Evolutionary conservation across 2,329 filamentous ascomycete genomes (phyloP), one percentile per base, ranked within the genome.

Genomic region (Neonectria faginata): DNA sequence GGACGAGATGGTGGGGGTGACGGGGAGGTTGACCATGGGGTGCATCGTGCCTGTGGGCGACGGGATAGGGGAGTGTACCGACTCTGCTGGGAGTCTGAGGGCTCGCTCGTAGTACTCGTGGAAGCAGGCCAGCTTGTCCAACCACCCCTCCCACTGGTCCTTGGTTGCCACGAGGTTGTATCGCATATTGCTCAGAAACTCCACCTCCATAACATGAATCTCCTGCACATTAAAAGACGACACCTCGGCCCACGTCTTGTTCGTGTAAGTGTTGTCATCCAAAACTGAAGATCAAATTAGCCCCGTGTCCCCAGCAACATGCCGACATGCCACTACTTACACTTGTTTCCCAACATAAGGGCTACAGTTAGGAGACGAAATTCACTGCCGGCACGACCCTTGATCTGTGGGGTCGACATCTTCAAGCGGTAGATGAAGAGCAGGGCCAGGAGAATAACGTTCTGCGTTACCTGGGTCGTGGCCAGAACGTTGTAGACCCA

Each of bases 191-290:
- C 95, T 97, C 67, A 99, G 84, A 74, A 99, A 99, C 78, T 99
- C 96, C n/a, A 99, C 96, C 78, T 99, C 96, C 96, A 99, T 99
- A 48, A 97, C 92, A 77, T 99, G 96, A 56, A 99, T 97, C 79
- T 99, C 96, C 65, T 91, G 89, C 12, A 98, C 95, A 1, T 92
- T 90, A 66, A 99, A 97, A 48, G 92, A 92, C 1, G 96, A 98
- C 11, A 99, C 96, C 74, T 99, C 96, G 2, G 95, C 96, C 96
- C 96, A 99, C 0, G 96, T 99, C 84, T 98, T 97, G 83, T 99
- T 99, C 41, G 96, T 98, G 80, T 99, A 99, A 0, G 96, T 98
- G 78, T 98, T 99, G 79, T 99, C 96, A 76, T 99, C 96, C 73
- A 99, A 83, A 77, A 98, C 91, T 93, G 67, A 39, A 53, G 18